Conservation (phyloP, 176 grass and related monocot genomes). For the Metroxylon sagu region DNA sequence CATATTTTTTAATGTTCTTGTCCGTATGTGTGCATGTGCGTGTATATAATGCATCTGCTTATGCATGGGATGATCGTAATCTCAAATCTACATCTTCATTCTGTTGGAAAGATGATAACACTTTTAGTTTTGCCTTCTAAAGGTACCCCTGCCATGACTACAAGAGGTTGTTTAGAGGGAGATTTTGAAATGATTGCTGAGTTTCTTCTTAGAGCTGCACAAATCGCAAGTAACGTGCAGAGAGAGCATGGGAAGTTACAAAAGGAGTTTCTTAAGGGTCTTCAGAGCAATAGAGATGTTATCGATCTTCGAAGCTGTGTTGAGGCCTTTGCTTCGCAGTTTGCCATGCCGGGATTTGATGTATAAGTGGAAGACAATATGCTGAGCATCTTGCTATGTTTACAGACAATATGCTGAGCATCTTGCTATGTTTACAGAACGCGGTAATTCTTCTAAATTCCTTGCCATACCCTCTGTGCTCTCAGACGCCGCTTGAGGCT, state of each 20-base stretch:
- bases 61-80: too few relatives aligned
- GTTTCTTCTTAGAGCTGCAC: slow-evolving; percentile 78
- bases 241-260: slow-evolving; percentile 81
- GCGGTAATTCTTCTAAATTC: not conserved
- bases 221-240: slow-evolving; percentile 57
- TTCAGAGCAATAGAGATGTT: slow-evolving; percentile 69
- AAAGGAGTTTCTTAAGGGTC: slow-evolving; percentile 63
- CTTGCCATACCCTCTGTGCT: not conserved
- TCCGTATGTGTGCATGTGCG: too few relatives aligned
- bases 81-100: not conserved
- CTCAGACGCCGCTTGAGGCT: too few relatives aligned
- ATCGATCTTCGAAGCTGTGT: slow-evolving; percentile 58
- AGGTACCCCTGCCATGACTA: slow-evolving; percentile 96
- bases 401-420: not conserved
- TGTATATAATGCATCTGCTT: too few relatives aligned
- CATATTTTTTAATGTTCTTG: not conserved
- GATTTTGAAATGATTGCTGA: slow-evolving; percentile 72
- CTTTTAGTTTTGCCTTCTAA: slow-evolving; percentile 16
- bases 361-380: slow-evolving; percentile 26
- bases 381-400: not conserved
- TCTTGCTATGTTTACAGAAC: too few relatives aligned
- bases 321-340: slow-evolving; percentile 70
- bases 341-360: slow-evolving; percentile 90
- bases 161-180: slow-evolving; percentile 89
- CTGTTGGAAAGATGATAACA: not conserved